Base-by-base conservation (phyloP, 495 filamentous ascomycete genomes). In the Penicillium tannophilum region DNA sequence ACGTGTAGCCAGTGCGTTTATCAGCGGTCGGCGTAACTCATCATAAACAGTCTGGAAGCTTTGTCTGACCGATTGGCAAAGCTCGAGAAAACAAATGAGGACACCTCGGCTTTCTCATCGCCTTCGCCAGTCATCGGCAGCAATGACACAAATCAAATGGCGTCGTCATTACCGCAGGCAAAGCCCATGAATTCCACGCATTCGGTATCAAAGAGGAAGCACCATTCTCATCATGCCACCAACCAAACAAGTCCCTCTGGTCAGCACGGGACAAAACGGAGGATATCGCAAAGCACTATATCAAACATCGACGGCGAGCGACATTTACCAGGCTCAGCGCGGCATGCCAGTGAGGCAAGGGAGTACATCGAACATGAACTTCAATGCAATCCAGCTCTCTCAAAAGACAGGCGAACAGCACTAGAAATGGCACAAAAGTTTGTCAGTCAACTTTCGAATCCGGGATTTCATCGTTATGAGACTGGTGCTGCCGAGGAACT, bases 331-430 rank as follows among this genome's bases (percentile, higher is more conserved):
- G 62, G 53, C 33, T 60, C 64, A 45, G 62, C 61, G 3, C 63
- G 60, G 6, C 63, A 66, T 52, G 67, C 63, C 10, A 66, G 63
- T 39, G 64, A 72, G 54, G 69, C 67, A 10, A 58, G 61, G 23
- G 68, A 66, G 23, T 66, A 65, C 7, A 68, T 72, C 28, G 67
- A 66, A 24, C 56, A 65, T 36, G 70, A 72, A 33, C 63, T 72
- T 4, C 65, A 72, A 48, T 66, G 63, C 14, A 72, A 72, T 8
- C 61, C 50, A 6, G 60, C 63, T 12, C 65, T 72, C n/a, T 70
- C 67, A 14, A 60, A 66, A 4, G 67, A 70, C 16, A 59, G 67
- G 45, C 59, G 70, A 4, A 61, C 47, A 28, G 58, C 68, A 4
- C 51, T 72, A 0, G 61, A 72, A 49, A 55, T 61, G 42, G 70